Percentiles rank a stretch among this genome's conserved stretches.
Evolutionary conservation across 192 early-diverging fungal genomes (phyloP).

Genomic region (Chytriomyces confervae): DNA sequence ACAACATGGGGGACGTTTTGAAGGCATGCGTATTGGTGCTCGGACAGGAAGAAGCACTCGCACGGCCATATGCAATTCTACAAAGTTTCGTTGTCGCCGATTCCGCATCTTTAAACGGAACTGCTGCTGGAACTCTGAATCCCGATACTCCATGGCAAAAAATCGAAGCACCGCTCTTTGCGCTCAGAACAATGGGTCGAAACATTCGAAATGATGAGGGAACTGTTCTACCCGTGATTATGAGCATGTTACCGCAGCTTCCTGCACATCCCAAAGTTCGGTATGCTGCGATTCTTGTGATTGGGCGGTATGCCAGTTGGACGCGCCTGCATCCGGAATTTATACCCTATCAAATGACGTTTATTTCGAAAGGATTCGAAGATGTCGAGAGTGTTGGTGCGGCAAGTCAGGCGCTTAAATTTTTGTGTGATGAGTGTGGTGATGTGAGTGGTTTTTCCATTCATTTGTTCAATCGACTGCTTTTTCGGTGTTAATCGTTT

Average conservation of each 20-base stretch:
- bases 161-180: constrained; percentile 93
- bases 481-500: neutral
- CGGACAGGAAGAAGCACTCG: constrained; percentile 76
- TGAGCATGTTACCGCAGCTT: constrained; percentile 85
- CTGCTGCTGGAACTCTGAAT: constrained; percentile 46
- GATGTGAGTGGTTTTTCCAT: constrained; percentile 59
- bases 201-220: constrained; percentile 75
- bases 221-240: constrained; percentile 85
- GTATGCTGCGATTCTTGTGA: constrained; percentile 95
- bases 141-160: constrained; percentile 81
- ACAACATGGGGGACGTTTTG: constrained; percentile 94
- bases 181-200: constrained; percentile 91
- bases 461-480: constrained; percentile 4
- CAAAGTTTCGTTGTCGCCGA: constrained; percentile 43
- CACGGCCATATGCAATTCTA: constrained; percentile 67
- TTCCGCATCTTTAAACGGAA: constrained; percentile 31
- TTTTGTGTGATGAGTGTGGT: constrained; percentile 89
- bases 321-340: constrained; percentile 85
- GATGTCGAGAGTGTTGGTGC: constrained; percentile 84
- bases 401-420: constrained; percentile 83
- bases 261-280: constrained; percentile 92
- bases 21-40: constrained; percentile 91
- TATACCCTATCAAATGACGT: constrained; percentile 90
- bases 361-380: constrained; percentile 89
- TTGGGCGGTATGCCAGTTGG: constrained; percentile 95